phyloP scores from a whole-genome alignment of 441 rosid genomes.

The Syzygium malaccense region DNA sequence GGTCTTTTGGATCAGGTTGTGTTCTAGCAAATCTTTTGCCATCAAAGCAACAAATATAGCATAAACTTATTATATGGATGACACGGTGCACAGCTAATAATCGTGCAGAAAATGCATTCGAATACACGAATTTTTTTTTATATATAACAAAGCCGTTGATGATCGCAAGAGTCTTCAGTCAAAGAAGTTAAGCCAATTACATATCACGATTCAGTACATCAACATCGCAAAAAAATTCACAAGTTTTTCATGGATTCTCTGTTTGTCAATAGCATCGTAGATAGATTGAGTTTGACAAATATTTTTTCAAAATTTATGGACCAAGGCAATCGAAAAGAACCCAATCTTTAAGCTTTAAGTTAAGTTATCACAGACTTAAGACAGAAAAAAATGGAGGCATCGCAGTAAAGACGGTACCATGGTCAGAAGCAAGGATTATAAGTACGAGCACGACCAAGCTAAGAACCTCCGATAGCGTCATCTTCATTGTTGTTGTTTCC shows the following conservation, averaged over 20 bases:
- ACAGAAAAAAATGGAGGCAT: background rate
- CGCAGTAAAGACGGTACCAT: background rate
- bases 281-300: background rate
- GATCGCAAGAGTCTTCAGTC: background rate
- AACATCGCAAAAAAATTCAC: background rate
- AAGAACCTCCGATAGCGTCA: background rate
- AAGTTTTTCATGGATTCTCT: background rate
- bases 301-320: background rate
- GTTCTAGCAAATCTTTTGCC: too few relatives aligned
- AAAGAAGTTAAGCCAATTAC: background rate
- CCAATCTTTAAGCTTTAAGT: background rate
- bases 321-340: background rate
- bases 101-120: too few relatives aligned
- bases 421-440: background rate
- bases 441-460: background rate
- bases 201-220: background rate
- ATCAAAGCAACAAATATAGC: too few relatives aligned
- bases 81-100: too few relatives aligned
- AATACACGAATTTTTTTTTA: too few relatives aligned
- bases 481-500: background rate
- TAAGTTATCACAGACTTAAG: background rate
- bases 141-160: too few relatives aligned
- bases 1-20: too few relatives aligned
- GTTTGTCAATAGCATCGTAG: background rate
- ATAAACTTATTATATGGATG: too few relatives aligned